phyloP scores from a whole-genome alignment of 2,329 filamentous ascomycete genomes.

The Ceratocystis alfenasii region DNA sequence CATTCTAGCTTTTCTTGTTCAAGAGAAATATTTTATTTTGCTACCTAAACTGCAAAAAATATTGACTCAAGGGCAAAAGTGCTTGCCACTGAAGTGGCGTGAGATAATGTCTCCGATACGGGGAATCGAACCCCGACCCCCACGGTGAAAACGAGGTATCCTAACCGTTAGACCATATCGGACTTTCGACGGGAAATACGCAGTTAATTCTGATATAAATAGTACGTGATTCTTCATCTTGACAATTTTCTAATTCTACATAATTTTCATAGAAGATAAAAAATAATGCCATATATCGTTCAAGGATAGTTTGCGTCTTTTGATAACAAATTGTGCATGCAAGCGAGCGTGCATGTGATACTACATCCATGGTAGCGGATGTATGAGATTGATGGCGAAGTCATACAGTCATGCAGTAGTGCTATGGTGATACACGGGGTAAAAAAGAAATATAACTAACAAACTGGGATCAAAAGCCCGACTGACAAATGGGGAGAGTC shows the following conservation, averaged over 20 bases:
- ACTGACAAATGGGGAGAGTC: neutral
- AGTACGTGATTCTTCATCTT: neutral
- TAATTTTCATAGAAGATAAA: too few species aligned
- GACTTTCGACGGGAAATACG: neutral
- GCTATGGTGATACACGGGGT: neutral
- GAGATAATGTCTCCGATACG: slow-evolving; percentile 13
- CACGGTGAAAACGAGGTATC: slow-evolving; percentile 23
- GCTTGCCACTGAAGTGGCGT: neutral
- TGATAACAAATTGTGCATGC: slow-evolving; percentile 1
- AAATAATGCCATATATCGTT: too few species aligned
- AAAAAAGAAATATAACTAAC: neutral
- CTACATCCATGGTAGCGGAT: slow-evolving; percentile 1
- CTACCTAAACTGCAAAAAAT: neutral
- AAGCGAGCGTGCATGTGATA: neutral
- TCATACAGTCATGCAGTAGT: neutral
- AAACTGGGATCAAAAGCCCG: neutral
- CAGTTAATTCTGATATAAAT: neutral
- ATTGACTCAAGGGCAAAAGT: neutral
- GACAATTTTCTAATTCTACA: too few species aligned
- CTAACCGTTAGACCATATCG: slow-evolving; percentile 23
- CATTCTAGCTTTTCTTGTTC: too few species aligned
- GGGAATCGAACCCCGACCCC: slow-evolving; percentile 22
- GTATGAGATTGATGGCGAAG: neutral
- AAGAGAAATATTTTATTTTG: too few species aligned
- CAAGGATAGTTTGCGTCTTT: neutral